Conservation (phyloP, 805 yeast species). For the Starmerella khaoyaiensis region DNA sequence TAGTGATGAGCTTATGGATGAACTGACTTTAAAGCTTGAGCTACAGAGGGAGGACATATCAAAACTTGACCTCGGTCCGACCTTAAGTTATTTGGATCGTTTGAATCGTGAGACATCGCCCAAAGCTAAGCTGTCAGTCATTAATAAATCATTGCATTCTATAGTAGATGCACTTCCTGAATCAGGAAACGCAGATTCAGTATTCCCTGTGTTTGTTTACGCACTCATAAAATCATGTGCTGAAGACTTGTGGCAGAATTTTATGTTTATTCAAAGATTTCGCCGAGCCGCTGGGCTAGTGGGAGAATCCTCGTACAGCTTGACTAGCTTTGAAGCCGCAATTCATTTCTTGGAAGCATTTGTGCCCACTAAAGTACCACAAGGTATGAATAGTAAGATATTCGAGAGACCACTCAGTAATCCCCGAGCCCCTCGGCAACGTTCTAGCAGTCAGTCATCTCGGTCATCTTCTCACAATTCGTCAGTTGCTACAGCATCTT, state of each 20-base stretch:
- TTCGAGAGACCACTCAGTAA: conserved; percentile 16
- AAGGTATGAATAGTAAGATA: conserved; percentile 20
- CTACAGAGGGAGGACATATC: neutral
- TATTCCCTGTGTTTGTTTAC: conserved; percentile 31
- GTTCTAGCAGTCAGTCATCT: conserved; percentile 21
- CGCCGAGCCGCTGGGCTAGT: conserved; percentile 26
- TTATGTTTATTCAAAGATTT: conserved; percentile 31
- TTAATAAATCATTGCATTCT: conserved; percentile 29
- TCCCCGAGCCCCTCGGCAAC: conserved; percentile 13
- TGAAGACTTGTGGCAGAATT: conserved; percentile 29
- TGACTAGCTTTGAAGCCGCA: conserved; percentile 35
- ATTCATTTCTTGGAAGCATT: conserved; percentile 29
- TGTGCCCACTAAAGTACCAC: conserved; percentile 25
- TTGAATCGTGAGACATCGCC: conserved; percentile 27
- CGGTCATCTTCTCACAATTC: conserved; percentile 23
- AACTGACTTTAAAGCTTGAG: conserved; percentile 8
- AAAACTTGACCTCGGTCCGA: conserved; percentile 4
- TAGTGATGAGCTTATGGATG: conserved; percentile 5
- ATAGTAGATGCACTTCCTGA: conserved; percentile 25
- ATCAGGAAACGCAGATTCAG: conserved; percentile 28
- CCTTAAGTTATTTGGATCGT: conserved; percentile 11
- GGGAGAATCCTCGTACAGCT: conserved; percentile 32
- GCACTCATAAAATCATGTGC: conserved; percentile 25
- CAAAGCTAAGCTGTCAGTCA: conserved; percentile 26
- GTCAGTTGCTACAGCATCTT: conserved; percentile 11